Evolutionary conservation across 164 flowering plant genomes (phyloP).

Genomic region (Aristolochia fimbriata): DNA sequence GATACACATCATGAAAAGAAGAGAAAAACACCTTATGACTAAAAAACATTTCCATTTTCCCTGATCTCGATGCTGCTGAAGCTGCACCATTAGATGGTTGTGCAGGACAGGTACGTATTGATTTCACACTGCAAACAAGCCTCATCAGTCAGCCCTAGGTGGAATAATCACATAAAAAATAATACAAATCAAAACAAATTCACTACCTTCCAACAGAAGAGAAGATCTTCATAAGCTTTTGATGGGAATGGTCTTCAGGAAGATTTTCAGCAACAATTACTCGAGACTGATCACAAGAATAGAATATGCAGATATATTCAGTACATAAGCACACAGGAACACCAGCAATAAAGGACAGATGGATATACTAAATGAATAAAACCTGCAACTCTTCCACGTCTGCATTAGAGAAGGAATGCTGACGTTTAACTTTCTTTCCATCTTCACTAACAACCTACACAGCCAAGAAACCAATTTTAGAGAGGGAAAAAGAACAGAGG

Average conservation of each 20-base stretch:
- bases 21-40: slow-evolving; percentile 63
- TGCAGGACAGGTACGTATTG: slow-evolving; percentile 90
- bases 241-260: slow-evolving; percentile 93
- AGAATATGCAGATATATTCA: background rate
- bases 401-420: slow-evolving; percentile 53
- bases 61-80: slow-evolving; percentile 54
- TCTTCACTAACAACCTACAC: slow-evolving; percentile 81
- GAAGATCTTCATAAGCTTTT: slow-evolving; percentile 86
- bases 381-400: slow-evolving; percentile 91
- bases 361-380: slow-evolving; percentile 2
- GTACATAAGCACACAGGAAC: background rate
- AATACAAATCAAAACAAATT: background rate
- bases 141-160: background rate
- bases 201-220: slow-evolving; percentile 79
- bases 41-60: slow-evolving; percentile 54
- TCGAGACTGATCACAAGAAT: slow-evolving; percentile 49
- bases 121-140: slow-evolving; percentile 54
- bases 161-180: background rate
- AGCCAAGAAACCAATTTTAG: background rate
- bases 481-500: no score
- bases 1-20: background rate
- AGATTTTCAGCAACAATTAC: slow-evolving; percentile 86
- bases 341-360: background rate
- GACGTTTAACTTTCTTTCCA: slow-evolving; percentile 78
- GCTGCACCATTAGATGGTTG: slow-evolving; percentile 50